Evolutionary conservation across 2,329 filamentous ascomycete species (phyloP), one percentile per base, ranked within the genome.

Genomic region (Pyrenophora tritici-repentis): DNA sequence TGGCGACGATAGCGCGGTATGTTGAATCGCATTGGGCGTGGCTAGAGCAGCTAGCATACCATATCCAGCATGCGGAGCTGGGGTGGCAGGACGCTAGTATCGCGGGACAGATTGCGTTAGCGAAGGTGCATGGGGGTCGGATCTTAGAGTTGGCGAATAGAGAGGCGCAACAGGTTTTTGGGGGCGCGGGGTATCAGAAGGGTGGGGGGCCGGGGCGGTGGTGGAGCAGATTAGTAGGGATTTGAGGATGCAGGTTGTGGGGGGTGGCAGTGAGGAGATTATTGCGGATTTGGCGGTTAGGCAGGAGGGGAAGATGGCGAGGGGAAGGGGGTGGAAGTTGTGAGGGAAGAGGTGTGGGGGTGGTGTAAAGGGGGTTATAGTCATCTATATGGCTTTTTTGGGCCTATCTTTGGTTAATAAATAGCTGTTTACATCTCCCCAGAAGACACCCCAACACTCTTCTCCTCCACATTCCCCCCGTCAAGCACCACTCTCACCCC

Each of bases 1-100:
- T 87, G 12, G 78, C 81, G n/a, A 83, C 79, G 31, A 77, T 86
- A 42, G 83, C 82, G 0, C 75, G 81, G 9, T 77, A 81, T 57
- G 79, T 87, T n/a, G 84, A 86, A 56, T 80, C 81, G 0, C 81
- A 83, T 38, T 84, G 82, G 70, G 81, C 83, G 0, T 86, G 83
- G 73, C 67, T 86, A 50, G 84, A 87, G 59, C 83, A 86, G 63
- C 72, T 86, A 2, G 82, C 81, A 4, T 83, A 81, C 62, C 81
- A 83, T 38, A 74, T 82, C 36, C 75, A 80, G 50, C 63, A 74
- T 7, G 76, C 74, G 3, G 73, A 75, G 55, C 61, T 76, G 47
- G 66, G 61, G 3, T 76, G 72, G 68, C 66, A 75, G 44, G 71
- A 73, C 22, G 67, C 71, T 1, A 67, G 70, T 14, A 71, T 76